phyloP scores from a whole-genome alignment of 2,329 filamentous ascomycete species.

The Fusarium luffae region DNA sequence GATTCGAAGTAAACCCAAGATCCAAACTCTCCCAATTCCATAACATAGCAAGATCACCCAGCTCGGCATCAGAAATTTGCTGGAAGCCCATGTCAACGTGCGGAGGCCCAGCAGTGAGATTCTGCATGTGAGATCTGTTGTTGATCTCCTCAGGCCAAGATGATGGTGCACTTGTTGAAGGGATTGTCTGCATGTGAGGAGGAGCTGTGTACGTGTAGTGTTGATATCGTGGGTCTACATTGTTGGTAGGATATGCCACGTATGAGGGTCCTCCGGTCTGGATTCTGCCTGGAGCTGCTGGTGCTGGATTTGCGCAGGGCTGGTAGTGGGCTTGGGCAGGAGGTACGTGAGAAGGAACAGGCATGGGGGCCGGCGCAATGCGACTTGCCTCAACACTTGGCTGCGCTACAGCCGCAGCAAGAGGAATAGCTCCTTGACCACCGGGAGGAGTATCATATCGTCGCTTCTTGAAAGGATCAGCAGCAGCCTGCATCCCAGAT shows the following conservation, averaged over 20 bases:
- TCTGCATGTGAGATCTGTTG: not conserved
- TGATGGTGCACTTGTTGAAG: too few species aligned
- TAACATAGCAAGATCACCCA: conserved; percentile 24
- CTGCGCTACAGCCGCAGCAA: not conserved
- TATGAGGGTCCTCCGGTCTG: not conserved
- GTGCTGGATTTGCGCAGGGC: not conserved
- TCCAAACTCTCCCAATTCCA: conserved; percentile 31
- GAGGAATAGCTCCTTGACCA: not conserved
- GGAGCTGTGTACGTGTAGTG: not conserved
- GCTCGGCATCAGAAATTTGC: conserved; percentile 13
- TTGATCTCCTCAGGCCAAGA: not conserved
- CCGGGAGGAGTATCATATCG: conserved; percentile 11
- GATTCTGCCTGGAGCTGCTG: not conserved
- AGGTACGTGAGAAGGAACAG: not conserved
- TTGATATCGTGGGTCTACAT: not conserved
- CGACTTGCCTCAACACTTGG: not conserved
- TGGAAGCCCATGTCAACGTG: conserved; percentile 12
- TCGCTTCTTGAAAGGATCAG: conserved; percentile 10
- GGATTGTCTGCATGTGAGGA: not conserved
- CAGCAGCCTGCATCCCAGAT: not conserved
- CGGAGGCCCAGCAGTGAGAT: not conserved
- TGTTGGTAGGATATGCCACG: not conserved
- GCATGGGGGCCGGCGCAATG: not conserved
- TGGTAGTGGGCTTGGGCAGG: not conserved
- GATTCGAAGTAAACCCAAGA: conserved; percentile 16